phyloP scores from a whole-genome alignment of 2,329 filamentous ascomycete species.

The Diaporthe ilicicola region DNA sequence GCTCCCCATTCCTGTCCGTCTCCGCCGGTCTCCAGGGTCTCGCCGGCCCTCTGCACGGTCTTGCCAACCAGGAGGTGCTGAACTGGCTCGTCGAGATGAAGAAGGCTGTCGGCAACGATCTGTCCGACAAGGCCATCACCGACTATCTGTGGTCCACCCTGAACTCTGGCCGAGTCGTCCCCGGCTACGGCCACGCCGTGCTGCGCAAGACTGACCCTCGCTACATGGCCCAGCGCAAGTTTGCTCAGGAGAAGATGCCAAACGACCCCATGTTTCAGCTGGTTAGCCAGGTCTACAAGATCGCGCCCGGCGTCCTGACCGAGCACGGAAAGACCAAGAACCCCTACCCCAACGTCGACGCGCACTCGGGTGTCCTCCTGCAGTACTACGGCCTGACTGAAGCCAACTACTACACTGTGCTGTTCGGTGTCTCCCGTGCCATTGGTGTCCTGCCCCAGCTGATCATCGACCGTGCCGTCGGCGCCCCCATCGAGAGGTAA shows the following conservation, averaged over 20 bases:
- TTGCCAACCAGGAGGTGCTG: constrained; percentile 99
- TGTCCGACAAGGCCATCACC: constrained; percentile 95
- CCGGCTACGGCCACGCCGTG: constrained; percentile 97
- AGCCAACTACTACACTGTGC: constrained; percentile 99
- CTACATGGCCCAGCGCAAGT: constrained; percentile 98
- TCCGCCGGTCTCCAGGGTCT: constrained; percentile 98
- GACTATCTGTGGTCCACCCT: constrained; percentile 99
- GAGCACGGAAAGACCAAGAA: constrained; percentile 99
- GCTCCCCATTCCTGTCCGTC: constrained; percentile 96
- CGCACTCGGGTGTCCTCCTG: constrained; percentile 98
- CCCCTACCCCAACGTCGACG: constrained; percentile 98
- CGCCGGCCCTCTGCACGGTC: constrained; percentile 96
- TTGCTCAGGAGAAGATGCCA: constrained; percentile 90
- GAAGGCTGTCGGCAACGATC: constrained; percentile 89
- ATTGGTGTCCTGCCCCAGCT: constrained; percentile 99
- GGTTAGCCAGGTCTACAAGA: constrained; percentile 99
- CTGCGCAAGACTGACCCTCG: constrained; percentile 99
- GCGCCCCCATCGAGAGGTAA: constrained; percentile 91
- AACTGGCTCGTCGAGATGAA: constrained; percentile 99
- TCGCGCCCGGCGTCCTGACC: constrained; percentile 94
- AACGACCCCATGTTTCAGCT: constrained; percentile 99
- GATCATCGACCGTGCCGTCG: constrained; percentile 98
- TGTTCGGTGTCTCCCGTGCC: constrained; percentile 98
- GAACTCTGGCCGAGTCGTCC: constrained; percentile 94
- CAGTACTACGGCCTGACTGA: constrained; percentile 99